These are phyloP conservation scores for Fusarium proliferatum DNA, from an alignment of 2,329 filamentous ascomycete genomes.

Conservation along the genomic window DNA sequence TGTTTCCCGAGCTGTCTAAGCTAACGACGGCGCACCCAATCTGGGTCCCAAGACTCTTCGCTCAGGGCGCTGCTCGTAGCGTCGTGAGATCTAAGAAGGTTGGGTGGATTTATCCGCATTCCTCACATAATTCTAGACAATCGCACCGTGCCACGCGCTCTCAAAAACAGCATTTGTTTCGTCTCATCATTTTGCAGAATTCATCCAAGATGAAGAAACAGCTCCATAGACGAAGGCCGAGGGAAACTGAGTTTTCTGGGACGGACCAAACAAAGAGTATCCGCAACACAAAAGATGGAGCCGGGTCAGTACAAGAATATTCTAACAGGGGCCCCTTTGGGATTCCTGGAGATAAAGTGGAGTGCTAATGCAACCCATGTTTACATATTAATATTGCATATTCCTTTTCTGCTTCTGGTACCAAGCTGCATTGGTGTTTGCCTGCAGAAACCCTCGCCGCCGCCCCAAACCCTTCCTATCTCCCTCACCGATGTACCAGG, in stretches of 20 bases:
- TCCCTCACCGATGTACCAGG: constrained; percentile 26
- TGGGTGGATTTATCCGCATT: constrained; percentile 35
- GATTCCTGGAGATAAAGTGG: constrained; percentile 31
- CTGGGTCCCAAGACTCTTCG: constrained; percentile 32
- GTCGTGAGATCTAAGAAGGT: constrained; percentile 26
- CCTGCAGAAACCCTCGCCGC: constrained; percentile 32
- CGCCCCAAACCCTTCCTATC: constrained; percentile 19
- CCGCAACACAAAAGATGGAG: not conserved
- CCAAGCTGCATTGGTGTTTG: constrained; percentile 38
- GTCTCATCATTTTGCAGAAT: not conserved
- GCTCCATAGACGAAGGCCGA: not conserved
- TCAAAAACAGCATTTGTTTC: not conserved
- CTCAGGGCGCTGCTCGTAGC: constrained; percentile 43
- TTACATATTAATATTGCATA: constrained; percentile 21
- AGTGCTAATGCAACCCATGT: constrained; percentile 5
- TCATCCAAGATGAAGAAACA: not conserved
- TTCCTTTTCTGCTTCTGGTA: constrained; percentile 15
- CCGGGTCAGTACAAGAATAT: not conserved
- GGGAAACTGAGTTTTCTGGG: not conserved
- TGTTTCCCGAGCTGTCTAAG: constrained; percentile 25
- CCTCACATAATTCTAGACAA: constrained; percentile 8
- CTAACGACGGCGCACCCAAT: constrained; percentile 23
- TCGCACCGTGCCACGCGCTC: not conserved
- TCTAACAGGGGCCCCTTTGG: constrained; percentile 6
- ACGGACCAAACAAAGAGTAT: not conserved